A percentile compares a stretch with the other conserved stretches of the same genome.
Evolutionary conservation across 1,284 basidiomycete species (phyloP).

Genomic region (Trametes sp.): DNA sequence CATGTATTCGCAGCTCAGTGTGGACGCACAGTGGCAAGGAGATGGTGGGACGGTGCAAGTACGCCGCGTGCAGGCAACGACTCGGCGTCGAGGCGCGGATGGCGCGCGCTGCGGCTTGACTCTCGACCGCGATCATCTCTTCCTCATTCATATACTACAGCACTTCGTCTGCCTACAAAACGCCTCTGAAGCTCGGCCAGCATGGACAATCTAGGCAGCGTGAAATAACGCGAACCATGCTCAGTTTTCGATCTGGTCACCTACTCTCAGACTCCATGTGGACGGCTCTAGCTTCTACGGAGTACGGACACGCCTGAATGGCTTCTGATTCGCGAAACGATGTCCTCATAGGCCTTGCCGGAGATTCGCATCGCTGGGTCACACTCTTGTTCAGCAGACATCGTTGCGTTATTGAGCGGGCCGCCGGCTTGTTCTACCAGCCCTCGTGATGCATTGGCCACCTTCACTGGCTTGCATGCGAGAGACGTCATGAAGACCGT

Average conservation of each 20-base stretch:
- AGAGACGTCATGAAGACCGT: neutral
- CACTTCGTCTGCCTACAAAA: too few species aligned
- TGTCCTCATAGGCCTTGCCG: neutral
- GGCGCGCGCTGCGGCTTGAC: neutral
- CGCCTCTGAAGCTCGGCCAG: too few species aligned
- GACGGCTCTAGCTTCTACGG: neutral
- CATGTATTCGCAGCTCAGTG: constrained; percentile 18
- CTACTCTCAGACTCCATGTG: too few species aligned
- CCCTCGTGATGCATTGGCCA: constrained; percentile 22
- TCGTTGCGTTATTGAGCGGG: constrained; percentile 15
- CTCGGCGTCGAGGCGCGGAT: neutral
- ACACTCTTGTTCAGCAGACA: constrained; percentile 25
- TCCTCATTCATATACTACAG: neutral
- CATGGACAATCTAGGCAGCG: too few species aligned
- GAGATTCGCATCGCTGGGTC: constrained; percentile 3
- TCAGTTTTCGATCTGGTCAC: too few species aligned
- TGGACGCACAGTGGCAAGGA: neutral
- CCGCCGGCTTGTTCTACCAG: constrained; percentile 20
- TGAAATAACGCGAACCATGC: too few species aligned
- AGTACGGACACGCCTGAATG: neutral
- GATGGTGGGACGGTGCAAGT: neutral
- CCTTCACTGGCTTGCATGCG: neutral
- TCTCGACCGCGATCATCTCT: neutral
- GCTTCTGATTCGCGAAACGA: constrained; percentile 5
- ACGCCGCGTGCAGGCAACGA: neutral